Conservation (phyloP, 306 rosid species). For the Dryas alaskensis region DNA sequence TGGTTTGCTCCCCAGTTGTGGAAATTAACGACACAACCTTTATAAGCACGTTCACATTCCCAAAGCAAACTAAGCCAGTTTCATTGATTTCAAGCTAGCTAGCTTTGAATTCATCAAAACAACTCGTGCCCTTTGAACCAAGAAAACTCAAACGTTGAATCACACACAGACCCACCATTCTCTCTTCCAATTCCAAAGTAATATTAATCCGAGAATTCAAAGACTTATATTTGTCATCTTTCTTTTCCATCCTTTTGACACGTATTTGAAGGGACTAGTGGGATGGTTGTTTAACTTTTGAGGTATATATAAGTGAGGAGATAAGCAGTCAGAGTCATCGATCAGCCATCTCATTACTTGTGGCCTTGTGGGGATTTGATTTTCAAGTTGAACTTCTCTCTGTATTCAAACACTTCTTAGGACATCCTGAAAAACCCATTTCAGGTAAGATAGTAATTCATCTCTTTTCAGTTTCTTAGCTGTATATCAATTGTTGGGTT, state of each 20-base stretch:
- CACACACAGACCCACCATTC: neutral
- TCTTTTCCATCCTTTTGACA: slow-evolving; percentile 39
- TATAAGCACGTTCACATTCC: slow-evolving; percentile 1
- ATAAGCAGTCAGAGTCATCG: slow-evolving; percentile 7
- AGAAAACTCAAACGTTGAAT: slow-evolving; percentile 25
- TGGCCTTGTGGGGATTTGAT: slow-evolving; percentile 11
- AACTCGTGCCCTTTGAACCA: slow-evolving; percentile 49
- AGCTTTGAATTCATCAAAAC: slow-evolving; percentile 57
- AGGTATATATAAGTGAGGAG: slow-evolving; percentile 6
- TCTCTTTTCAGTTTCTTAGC: neutral
- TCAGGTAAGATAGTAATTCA: slow-evolving; percentile 21
- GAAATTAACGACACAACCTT: neutral
- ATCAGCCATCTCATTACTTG: slow-evolving; percentile 10
- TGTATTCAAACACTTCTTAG: neutral
- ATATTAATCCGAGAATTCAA: slow-evolving; percentile 39
- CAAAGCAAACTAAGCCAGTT: slow-evolving; percentile 5
- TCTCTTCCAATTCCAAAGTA: slow-evolving; percentile 19
- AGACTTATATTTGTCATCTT: slow-evolving; percentile 12
- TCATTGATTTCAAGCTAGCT: slow-evolving; percentile 5
- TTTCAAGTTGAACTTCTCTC: neutral
- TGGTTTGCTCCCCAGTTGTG: neutral
- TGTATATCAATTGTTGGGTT: neutral
- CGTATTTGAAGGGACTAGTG: slow-evolving; percentile 40
- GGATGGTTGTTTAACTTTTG: neutral
- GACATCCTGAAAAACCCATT: slow-evolving; percentile 7